Evolutionary conservation across 2,329 filamentous ascomycete species (phyloP).

Genomic region (Alternaria solani): DNA sequence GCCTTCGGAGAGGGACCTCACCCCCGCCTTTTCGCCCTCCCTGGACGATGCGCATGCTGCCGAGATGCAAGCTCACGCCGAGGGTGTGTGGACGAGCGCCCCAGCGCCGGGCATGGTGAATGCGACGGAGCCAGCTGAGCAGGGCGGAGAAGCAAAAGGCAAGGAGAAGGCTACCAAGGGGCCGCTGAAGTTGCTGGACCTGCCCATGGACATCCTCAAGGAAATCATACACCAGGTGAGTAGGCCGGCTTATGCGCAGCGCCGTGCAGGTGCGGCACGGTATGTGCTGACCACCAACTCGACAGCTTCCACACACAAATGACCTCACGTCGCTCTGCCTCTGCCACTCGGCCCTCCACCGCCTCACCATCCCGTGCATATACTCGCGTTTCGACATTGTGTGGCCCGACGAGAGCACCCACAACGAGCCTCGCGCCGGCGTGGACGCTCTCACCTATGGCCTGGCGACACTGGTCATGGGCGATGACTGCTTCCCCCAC

Average conservation of each 20-base stretch:
- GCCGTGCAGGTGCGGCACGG: neutral
- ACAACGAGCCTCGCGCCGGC: constrained; percentile 71
- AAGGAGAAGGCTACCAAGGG: constrained; percentile 58
- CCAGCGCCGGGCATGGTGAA: constrained; percentile 13
- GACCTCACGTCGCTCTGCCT: constrained; percentile 80
- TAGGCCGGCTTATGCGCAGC: constrained; percentile 7
- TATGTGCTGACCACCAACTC: constrained; percentile 23
- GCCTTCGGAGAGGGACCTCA: constrained; percentile 35
- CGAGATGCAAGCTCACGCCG: constrained; percentile 21
- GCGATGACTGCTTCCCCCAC: constrained; percentile 68
- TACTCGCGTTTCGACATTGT: constrained; percentile 89
- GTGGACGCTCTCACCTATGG: constrained; percentile 87
- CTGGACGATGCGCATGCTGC: constrained; percentile 33
- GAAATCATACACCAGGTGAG: constrained; percentile 80
- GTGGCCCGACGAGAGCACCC: constrained; percentile 76
- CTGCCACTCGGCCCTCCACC: constrained; percentile 79
- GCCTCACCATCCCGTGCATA: constrained; percentile 77
- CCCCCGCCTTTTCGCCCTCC: constrained; percentile 28
- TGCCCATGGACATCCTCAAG: constrained; percentile 80
- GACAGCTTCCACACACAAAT: constrained; percentile 79
- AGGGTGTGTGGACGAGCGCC: constrained; percentile 21
- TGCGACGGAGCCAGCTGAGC: constrained; percentile 30
- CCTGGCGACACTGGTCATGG: constrained; percentile 79
- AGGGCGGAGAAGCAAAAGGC: constrained; percentile 58
- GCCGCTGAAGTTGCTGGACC: constrained; percentile 72